Evolutionary conservation across 345 rosid genomes (phyloP), one percentile per base, ranked within the genome.

Genomic region (Eucalyptus victrix): DNA sequence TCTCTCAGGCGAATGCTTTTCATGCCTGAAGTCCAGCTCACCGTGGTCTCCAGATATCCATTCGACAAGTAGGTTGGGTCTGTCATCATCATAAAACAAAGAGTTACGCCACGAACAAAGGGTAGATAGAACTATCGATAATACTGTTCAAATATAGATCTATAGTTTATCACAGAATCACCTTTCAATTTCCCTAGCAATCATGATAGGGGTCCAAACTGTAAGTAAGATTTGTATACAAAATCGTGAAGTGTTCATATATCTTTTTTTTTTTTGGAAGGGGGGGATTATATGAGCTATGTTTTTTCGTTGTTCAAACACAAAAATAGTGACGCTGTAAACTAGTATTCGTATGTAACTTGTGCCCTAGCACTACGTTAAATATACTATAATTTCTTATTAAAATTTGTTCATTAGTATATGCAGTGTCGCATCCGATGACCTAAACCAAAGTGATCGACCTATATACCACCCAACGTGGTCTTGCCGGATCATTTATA

Each of bases 1-100:
- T 93, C 93, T 89, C 87, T 93, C 19, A 93, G 49, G 16, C 94
- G 89, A 24, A 90, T 90, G 87, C 90, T 89, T 12, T 44, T 89
- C 94, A 89, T 87, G 47, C 92, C 93, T 3, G 92, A 93, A 72
- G 94, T 89, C 93, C 94, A 91, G 85, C 92, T 93, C 44, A 93
- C 50, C 1, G 86, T 72, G 37, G 86, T 87, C 13, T 93, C 91
- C 30, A 92, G 89, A 17, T 91, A 91, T 14, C 94, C 94, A 62
- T 93, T 89, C 1, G 49, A 54, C 6, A 90, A 37, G 80, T 85
- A 90, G 21, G 54, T 86, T 76, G 89, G 89, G 65, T 90, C 94
- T 92, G 92, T 53, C 69, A 87, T 18, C 60, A 28, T 30, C 18
- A 15, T 45, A 49, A 86, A 51, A n/a, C 58, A 45, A 81, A 65